phyloP scores from a whole-genome alignment of 306 rosid genomes.

The Glycine tomentella region DNA sequence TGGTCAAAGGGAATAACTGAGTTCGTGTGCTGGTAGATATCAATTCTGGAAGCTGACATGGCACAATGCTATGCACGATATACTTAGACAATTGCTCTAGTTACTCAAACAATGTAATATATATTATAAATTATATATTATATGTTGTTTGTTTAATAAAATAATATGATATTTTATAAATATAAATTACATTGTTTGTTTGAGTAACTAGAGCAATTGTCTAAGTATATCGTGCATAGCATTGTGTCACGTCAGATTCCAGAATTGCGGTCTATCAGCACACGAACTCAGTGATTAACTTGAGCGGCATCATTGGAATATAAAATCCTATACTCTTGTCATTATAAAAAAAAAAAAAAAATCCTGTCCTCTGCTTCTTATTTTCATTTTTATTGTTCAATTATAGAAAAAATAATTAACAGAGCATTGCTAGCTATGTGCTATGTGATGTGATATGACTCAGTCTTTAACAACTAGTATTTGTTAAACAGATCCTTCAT shows the following conservation, averaged over 20 bases:
- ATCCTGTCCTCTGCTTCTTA: neutral
- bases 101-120: neutral
- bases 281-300: slow-evolving; percentile 40
- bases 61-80: slow-evolving; percentile 31
- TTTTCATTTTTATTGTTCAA: slow-evolving; percentile 4
- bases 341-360: too few relatives aligned
- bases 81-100: slow-evolving; percentile 53
- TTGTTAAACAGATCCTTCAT: too few relatives aligned
- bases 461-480: neutral
- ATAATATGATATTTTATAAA: neutral
- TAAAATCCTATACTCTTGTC: neutral
- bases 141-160: neutral
- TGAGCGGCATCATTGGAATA: neutral
- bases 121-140: neutral
- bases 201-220: slow-evolving; percentile 43
- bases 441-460: neutral
- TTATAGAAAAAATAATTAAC: slow-evolving; percentile 14
- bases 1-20: slow-evolving; percentile 3
- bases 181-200: neutral
- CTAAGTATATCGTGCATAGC: slow-evolving; percentile 46
- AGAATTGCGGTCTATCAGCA: neutral
- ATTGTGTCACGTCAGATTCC: too few relatives aligned
- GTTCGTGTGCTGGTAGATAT: slow-evolving; percentile 27
- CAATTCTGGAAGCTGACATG: too few relatives aligned
- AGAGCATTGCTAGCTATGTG: neutral